phyloP scores from a whole-genome alignment of 2,329 filamentous ascomycete genomes.

The Plenodomus lindquistii region DNA sequence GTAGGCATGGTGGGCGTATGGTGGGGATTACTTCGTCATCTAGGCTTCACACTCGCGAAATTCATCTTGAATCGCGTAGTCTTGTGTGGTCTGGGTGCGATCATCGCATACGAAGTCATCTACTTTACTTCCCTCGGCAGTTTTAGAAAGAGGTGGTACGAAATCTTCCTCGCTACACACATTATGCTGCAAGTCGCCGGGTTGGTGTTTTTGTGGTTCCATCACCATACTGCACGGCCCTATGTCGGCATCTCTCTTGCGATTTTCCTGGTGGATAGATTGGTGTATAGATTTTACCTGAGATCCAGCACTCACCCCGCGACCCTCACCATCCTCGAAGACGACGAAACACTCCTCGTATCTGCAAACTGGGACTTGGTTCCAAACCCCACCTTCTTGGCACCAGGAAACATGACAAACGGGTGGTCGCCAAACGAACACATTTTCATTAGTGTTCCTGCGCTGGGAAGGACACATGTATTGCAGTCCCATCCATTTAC shows the following conservation, averaged over 20 bases:
- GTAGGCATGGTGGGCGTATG: conserved; percentile 59
- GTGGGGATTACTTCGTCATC: conserved; percentile 56
- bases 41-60: conserved; percentile 54
- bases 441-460: conserved; percentile 64
- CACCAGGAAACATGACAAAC: conserved; percentile 44
- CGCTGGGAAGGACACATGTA: conserved; percentile 55
- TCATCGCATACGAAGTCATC: conserved; percentile 63
- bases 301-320: conserved; percentile 56
- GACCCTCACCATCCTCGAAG: conserved; percentile 58
- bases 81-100: conserved; percentile 58
- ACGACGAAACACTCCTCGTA: conserved; percentile 59
- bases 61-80: conserved; percentile 60
- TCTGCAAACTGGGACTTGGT: conserved; percentile 50
- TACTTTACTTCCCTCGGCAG: conserved; percentile 64
- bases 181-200: conserved; percentile 61
- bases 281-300: conserved; percentile 60
- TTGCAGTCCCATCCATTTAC: conserved; percentile 70
- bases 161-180: conserved; percentile 64
- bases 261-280: conserved; percentile 62
- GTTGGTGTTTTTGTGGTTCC: conserved; percentile 62
- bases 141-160: conserved; percentile 65
- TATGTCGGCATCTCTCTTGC: conserved; percentile 59
- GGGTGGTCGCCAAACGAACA: conserved; percentile 68
- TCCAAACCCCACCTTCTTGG: conserved; percentile 13
- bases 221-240: conserved; percentile 57